Conservation (phyloP, 305 asterid genomes). For the Fraxinus sp. region DNA sequence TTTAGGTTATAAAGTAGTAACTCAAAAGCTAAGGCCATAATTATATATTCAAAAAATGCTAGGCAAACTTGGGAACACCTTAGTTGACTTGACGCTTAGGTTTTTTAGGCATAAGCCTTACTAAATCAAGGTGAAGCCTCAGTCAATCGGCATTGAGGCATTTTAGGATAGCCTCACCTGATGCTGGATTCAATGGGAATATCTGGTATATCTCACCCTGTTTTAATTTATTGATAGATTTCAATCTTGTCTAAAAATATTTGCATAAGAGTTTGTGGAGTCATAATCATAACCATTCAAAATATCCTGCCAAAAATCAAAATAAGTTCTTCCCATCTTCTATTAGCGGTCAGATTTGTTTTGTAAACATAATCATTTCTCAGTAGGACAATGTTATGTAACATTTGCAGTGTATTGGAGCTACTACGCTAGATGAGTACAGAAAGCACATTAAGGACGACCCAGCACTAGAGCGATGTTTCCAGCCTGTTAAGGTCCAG, state of each 20-base stretch:
- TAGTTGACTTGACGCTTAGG: too few species aligned
- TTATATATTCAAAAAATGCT: too few species aligned
- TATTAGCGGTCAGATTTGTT: not conserved
- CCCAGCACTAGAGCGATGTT: slow-evolving; percentile 91
- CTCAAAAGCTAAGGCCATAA: too few species aligned
- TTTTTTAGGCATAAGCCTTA: too few species aligned
- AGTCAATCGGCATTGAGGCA: too few species aligned
- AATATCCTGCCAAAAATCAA: not conserved
- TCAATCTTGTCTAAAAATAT: not conserved
- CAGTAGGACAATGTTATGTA: not conserved
- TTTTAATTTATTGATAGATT: not conserved
- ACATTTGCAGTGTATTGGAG: slow-evolving; percentile 74
- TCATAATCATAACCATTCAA: not conserved
- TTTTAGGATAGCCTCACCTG: too few species aligned
- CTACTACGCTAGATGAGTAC: slow-evolving; percentile 95
- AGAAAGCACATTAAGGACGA: slow-evolving; percentile 94
- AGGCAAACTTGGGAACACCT: too few species aligned
- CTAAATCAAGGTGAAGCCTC: too few species aligned
- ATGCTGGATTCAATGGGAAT: not conserved
- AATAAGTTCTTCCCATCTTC: not conserved
- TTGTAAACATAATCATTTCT: not conserved
- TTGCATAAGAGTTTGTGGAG: not conserved
- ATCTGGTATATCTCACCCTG: not conserved
- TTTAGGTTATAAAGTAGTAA: too few species aligned
- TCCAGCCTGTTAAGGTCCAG: slow-evolving; percentile 93